Percentiles rank a stretch among this genome's conserved stretches.
phyloP scores from a whole-genome alignment of 2,329 filamentous ascomycete species.

The Drechslerella stenobrocha region DNA sequence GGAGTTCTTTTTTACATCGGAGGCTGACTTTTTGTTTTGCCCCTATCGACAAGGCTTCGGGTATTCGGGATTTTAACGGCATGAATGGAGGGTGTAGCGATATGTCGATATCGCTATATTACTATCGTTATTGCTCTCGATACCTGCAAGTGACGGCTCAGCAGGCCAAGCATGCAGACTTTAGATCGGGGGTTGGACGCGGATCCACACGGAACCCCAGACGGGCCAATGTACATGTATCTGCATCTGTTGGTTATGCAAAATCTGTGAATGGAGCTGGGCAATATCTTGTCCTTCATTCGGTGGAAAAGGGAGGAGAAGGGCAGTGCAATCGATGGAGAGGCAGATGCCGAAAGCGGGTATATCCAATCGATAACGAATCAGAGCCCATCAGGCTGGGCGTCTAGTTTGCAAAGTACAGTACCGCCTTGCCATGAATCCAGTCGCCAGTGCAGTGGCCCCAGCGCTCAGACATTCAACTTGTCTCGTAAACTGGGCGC shows the following conservation, averaged over 20 bases:
- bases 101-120: neutral
- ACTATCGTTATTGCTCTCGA: neutral
- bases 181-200: neutral
- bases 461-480: too few species aligned
- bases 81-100: neutral
- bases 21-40: neutral
- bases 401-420: too few species aligned
- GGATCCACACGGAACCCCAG: neutral
- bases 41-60: neutral
- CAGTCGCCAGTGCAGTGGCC: too few species aligned
- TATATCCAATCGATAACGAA: too few species aligned
- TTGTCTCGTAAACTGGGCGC: too few species aligned
- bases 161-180: neutral
- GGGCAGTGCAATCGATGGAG: neutral
- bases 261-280: too few species aligned
- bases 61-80: neutral
- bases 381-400: too few species aligned
- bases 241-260: neutral
- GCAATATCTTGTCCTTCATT: too few species aligned
- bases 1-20: neutral
- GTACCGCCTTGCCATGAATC: too few species aligned
- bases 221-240: neutral
- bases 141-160: too few species aligned
- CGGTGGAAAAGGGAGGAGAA: too few species aligned
- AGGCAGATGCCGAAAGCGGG: too few species aligned